Evolutionary conservation across 768 basidiomycete genomes (phyloP).

Genomic region (Baorangia bicolor): DNA sequence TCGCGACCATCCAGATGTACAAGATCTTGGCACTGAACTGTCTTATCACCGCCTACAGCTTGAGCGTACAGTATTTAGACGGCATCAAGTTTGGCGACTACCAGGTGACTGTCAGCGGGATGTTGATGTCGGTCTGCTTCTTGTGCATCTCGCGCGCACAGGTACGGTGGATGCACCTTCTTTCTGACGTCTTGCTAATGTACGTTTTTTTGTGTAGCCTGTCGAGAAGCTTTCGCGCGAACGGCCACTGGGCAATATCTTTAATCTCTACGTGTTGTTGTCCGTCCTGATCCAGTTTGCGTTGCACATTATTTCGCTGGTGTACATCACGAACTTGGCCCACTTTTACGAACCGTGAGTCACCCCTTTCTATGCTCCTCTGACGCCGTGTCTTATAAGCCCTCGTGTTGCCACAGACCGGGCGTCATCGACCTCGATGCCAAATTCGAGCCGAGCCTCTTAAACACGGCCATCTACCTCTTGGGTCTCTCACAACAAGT

Average conservation of each 20-base stretch:
- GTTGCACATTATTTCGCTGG: conserved; percentile 82
- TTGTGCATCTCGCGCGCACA: conserved; percentile 95
- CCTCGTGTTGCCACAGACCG: conserved; percentile 36
- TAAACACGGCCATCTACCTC: conserved; percentile 96
- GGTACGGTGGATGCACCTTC: conserved; percentile 44
- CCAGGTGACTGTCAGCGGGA: conserved; percentile 91
- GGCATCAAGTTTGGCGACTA: conserved; percentile 99
- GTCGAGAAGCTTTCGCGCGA: conserved; percentile 92
- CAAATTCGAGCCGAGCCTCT: conserved; percentile 89
- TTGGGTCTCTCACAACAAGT: conserved; percentile 96
- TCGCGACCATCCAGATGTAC: conserved; percentile 99
- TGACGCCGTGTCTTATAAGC: background rate
- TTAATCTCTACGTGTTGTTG: conserved; percentile 91
- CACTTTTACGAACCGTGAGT: conserved; percentile 74
- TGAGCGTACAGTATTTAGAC: conserved; percentile 95
- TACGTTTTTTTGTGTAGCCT: conserved; percentile 61
- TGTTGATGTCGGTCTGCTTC: conserved; percentile 96
- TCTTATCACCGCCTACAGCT: conserved; percentile 94
- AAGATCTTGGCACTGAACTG: conserved; percentile 98
- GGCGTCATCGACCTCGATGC: conserved; percentile 90
- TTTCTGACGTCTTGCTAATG: background rate
- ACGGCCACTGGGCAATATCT: conserved; percentile 91
- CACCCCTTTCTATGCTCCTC: background rate
- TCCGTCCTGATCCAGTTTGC: conserved; percentile 93
- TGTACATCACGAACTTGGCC: conserved; percentile 90